Percentiles rank a stretch among this genome's conserved stretches.
phyloP scores from a whole-genome alignment of 116 monocot genomes.

The Trichopus zeylanicus region DNA sequence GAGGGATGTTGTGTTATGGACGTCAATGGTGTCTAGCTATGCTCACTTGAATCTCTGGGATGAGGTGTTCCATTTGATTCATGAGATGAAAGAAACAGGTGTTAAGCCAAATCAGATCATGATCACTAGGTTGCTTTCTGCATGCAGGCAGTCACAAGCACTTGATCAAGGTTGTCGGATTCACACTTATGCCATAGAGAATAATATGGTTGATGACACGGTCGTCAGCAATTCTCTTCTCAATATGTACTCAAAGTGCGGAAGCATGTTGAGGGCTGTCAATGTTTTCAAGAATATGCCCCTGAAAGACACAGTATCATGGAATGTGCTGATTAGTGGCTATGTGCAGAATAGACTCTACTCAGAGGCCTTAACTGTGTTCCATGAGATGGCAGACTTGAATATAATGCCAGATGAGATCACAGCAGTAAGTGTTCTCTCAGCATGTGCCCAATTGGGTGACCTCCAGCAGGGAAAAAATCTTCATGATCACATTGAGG shows the following conservation, averaged over 20 bases:
- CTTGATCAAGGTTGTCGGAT: no score
- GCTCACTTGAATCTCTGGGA: slow-evolving; percentile 16
- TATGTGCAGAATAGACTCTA: slow-evolving; percentile 35
- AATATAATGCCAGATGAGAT: slow-evolving; percentile 5
- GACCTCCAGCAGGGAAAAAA: slow-evolving; percentile 6
- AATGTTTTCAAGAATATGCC: slow-evolving; percentile 15
- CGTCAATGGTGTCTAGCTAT: slow-evolving; percentile 25
- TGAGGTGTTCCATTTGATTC: slow-evolving; percentile 19
- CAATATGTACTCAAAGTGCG: no score
- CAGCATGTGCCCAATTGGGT: slow-evolving; percentile 7
- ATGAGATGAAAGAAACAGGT: slow-evolving; percentile 19
- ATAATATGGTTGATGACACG: no score
- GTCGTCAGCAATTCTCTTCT: slow-evolving; percentile 17
- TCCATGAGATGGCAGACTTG: neutral
- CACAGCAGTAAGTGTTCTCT: slow-evolving; percentile 11
- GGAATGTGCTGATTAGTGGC: slow-evolving; percentile 22
- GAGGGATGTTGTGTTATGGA: slow-evolving; percentile 38
- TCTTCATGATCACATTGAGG: slow-evolving; percentile 8
- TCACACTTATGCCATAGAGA: no score
- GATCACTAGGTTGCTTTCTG: no score
- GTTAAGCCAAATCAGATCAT: slow-evolving; percentile 23
- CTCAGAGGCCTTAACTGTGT: slow-evolving; percentile 5
- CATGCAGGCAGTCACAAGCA: no score
- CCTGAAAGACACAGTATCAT: slow-evolving; percentile 9
- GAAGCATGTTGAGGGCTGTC: no score